Base-by-base conservation (phyloP, 345 rosid genomes). In the Salix viminalis region DNA sequence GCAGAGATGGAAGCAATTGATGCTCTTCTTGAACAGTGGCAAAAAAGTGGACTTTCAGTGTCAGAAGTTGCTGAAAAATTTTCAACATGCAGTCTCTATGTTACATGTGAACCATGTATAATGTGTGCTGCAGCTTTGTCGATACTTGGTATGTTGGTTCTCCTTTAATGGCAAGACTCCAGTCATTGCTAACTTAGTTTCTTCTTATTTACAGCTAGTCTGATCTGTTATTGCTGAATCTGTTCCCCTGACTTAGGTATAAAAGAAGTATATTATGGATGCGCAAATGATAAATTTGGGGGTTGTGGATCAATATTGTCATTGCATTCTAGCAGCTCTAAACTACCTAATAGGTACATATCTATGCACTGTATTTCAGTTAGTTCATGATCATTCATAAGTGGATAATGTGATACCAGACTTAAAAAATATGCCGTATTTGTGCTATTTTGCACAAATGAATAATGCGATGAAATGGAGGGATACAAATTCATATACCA, bases 1-100 rank as follows among this genome's bases (percentile, higher is more conserved):
- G 98, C 97, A 13, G 98, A 93, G 87, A 96, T 92, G 97, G 98
- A 96, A 78, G 96, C 95, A 70, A 86, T 88, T 74, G 96, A 96
- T 81, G 30, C 75, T 81, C 92, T 93, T 79, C 84, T 88, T n/a
- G 84, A 80, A 71, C 84, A 84, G 76, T 93, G 99, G 96, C 88
- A 77, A 72, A 84, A 79, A 83, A 70, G 70, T 70, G 86, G 89
- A 70, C 89, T 91, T 73, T 88, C 90, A 24, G 77, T 75, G 37
- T 75, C 84, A 62, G 85, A 89, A 84, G 89, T 90, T 74, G 91
- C 91, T 34, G 87, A 91, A 72, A 89, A 77, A 7, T 90, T 91
- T 81, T 90, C 90, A 16, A 76, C 76, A 42, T 96, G 92, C 77
- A 41, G 69, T 70, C 89, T 91, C 71, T 96, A 90, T 65, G 98